Base-by-base conservation (phyloP, 306 rosid genomes). In the Lathyrus oleraceus region DNA sequence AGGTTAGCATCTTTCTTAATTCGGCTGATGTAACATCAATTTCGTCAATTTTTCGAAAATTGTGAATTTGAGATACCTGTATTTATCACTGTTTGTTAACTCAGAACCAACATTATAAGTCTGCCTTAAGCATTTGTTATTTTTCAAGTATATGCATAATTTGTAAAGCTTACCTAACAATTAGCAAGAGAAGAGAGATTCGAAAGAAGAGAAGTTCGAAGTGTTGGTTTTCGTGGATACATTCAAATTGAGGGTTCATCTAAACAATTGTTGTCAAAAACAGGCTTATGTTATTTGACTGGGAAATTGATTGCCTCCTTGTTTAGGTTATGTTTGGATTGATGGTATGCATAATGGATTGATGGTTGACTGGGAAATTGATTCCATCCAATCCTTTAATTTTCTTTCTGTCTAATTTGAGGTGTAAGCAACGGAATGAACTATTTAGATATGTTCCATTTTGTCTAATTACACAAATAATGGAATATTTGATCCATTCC, bases 1-100 rank as follows among this genome's bases (percentile, higher is more conserved):
- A 71, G 84, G 95, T 86, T 48, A 27, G 45, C 54, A 5, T 8
- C 44, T 70, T 17, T 13, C 6, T 71, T 10, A 30, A 5, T 49
- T 30, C 5, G 35, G 1, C 5, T 30, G 6, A 6, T 30, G 35
- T 30, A 30, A 5, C 35, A 5, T 27, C 30, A 5, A 10, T 40
- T 61, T 44, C 23, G 27, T 73, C 42, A 14, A 3, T 35, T 67
- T 38, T 67, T 59, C 30, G 30, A 27, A 27, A 27, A 4, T 40
- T 65, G 3, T 1, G 36, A 66, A 40, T 59, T 20, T 62, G 48
- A 39, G 60, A 44, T 71, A 44, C 7, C 30, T 36, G 9, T 38
- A 38, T 62, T n/a, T n/a, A n/a, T n/a, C n/a, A n/a, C n/a, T n/a
- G n/a, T n/a, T n/a, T n/a, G n/a, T n/a, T n/a, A n/a, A n/a, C n/a